Evolutionary conservation across 164 flowering plant species (phyloP), one percentile per base, ranked within the genome.

Genomic region (Umbilicus rupestris): DNA sequence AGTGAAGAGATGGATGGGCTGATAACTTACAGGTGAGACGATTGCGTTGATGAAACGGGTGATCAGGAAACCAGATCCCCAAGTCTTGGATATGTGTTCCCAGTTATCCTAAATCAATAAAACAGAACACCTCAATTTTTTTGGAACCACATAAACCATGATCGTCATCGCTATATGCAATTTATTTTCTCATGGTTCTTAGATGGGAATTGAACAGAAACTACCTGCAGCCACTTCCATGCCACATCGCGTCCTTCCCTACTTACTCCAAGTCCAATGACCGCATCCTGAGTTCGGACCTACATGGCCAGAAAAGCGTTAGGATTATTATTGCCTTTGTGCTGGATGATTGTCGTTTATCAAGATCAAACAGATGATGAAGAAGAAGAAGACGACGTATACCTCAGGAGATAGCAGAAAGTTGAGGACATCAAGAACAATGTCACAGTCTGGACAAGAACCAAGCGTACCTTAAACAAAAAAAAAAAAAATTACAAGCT

Each of bases 271-370:
- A 94, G 88, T 68, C 97, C 99, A 71, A 69, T 73, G 31, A 88
- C 77, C 59, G 80, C 90, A 85, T 94, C 99, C 78, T 94, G 99
- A 72, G 80, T 91, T 62, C 97, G 93, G 39, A 94, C 97, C 99
- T 94, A 52, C 1, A 77, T 19, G 46, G 16, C 7, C 35, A 31
- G 37, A 30, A 11, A 66, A 10, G 49, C 39, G 22, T 69, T 29
- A 28, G 46, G 1, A 44, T 3, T n/a, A n/a, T n/a, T n/a, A n/a
- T n/a, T n/a, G n/a, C n/a, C n/a, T 58, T 63, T 37, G 47, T 33
- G 46, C 11, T 19, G 30, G 60, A 15, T 12, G 8, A 47, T 35
- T 44, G 14, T 26, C 33, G 22, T 8, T 15, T 15, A n/a, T 39
- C 64, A 24, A 45, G n/a, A 19, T n/a, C n/a, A n/a, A 9, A 58